Conservation (phyloP, 2,329 filamentous ascomycete genomes). For the Passalora sequoiae region DNA sequence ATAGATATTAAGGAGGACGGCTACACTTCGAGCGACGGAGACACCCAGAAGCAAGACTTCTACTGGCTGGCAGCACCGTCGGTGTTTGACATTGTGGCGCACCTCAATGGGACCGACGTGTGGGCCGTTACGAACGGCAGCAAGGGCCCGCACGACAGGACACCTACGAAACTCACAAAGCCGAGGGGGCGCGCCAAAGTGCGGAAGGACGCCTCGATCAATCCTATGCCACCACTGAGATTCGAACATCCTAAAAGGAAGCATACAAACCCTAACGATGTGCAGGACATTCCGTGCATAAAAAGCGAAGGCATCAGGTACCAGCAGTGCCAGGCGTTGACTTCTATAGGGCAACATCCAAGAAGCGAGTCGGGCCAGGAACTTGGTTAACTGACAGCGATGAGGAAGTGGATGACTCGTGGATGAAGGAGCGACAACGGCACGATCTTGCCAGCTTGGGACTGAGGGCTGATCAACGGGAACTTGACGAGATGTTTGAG, state of each 20-base stretch:
- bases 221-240: not conserved
- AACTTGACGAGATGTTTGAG: slow-evolving; percentile 38
- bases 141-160: not conserved
- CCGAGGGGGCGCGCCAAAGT: not conserved
- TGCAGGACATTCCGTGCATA: slow-evolving; percentile 19
- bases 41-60: too few species aligned
- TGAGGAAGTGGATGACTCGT: slow-evolving; percentile 38
- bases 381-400: slow-evolving; percentile 42
- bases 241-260: slow-evolving; percentile 4
- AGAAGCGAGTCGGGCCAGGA: slow-evolving; percentile 35
- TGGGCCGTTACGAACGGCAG: slow-evolving; percentile 22
- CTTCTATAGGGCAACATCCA: slow-evolving; percentile 40
- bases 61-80: slow-evolving; percentile 32
- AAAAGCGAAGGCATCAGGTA: slow-evolving; percentile 32
- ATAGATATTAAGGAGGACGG: slow-evolving; percentile 15
- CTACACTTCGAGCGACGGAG: slow-evolving; percentile 5
- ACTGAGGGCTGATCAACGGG: slow-evolving; percentile 23
- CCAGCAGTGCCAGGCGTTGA: slow-evolving; percentile 35
- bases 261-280: slow-evolving; percentile 17
- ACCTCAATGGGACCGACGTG: slow-evolving; percentile 33
- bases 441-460: slow-evolving; percentile 24
- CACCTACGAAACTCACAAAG: slow-evolving; percentile 4
- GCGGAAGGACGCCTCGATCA: not conserved
- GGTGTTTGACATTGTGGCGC: slow-evolving; percentile 35
- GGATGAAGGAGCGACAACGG: slow-evolving; percentile 34